Conservation (phyloP, 1,284 basidiomycete genomes). For the Boletus mariae region DNA sequence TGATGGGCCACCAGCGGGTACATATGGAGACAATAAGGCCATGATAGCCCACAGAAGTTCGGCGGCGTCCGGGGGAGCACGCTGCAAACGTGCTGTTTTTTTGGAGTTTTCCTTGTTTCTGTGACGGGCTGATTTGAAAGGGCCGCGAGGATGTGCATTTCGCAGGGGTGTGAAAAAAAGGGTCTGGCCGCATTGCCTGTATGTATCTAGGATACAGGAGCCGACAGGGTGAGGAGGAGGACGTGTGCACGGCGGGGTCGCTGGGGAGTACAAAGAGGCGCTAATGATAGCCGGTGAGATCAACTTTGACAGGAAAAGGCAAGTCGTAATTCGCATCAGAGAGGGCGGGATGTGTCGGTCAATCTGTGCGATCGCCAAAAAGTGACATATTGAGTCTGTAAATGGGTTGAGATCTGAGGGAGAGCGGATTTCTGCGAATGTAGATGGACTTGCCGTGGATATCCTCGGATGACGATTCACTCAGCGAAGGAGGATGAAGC, state of each 20-base stretch:
- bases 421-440: neutral
- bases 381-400: constrained; percentile 22
- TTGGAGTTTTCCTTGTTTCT: neutral
- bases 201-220: neutral
- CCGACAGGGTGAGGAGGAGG: neutral
- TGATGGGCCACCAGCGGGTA: constrained; percentile 2
- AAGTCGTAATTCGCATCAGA: neutral
- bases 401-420: constrained; percentile 22
- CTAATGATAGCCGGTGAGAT: neutral
- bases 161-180: neutral
- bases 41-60: constrained; percentile 11
- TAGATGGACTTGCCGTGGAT: constrained; percentile 10
- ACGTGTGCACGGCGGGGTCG: neutral
- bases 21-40: constrained; percentile 17
- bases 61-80: neutral
- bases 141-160: no score
- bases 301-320: neutral
- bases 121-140: neutral
- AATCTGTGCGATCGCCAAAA: constrained; percentile 17
- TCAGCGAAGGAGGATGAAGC: constrained; percentile 2
- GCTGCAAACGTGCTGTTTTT: neutral
- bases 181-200: neutral
- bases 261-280: neutral
- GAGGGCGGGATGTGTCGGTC: neutral
- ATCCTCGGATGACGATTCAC: constrained; percentile 16